Percentiles rank a stretch among this genome's conserved stretches.
Conservation (phyloP, 306 rosid species). For the Prunus armeniaca region DNA sequence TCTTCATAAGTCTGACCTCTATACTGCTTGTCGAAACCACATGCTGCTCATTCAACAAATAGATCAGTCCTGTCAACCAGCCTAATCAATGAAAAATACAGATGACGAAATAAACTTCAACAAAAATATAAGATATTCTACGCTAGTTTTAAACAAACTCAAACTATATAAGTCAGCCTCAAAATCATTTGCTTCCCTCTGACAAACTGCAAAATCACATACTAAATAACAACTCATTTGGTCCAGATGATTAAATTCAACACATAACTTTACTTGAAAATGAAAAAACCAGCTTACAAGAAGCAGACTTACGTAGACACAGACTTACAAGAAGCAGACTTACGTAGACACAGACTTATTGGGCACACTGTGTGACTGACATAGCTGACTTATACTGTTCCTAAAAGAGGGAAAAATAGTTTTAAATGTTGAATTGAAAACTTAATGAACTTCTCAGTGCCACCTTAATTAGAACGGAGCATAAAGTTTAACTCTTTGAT, state of each 20-base stretch:
- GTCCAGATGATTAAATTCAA: not conserved
- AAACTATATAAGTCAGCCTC: slow-evolving; percentile 1
- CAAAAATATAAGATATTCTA: slow-evolving; percentile 30
- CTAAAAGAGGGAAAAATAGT: too few species aligned
- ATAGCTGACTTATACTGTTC: not conserved
- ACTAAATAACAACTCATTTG: not conserved
- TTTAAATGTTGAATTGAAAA: not conserved
- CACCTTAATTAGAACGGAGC: not conserved
- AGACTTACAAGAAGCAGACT: not conserved
- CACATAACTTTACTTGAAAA: not conserved
- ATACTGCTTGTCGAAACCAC: slow-evolving; percentile 59
- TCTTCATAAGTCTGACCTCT: slow-evolving; percentile 51
- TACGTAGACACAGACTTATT: not conserved
- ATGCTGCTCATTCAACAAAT: slow-evolving; percentile 87
- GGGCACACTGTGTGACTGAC: not conserved
- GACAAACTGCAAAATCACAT: not conserved
- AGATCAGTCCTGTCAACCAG: slow-evolving; percentile 91
- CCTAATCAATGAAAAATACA: slow-evolving; percentile 74
- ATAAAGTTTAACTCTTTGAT: not conserved
- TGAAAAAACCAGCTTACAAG: not conserved
- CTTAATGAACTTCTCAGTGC: not conserved
- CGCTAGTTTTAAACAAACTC: slow-evolving; percentile 4
- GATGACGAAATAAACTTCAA: slow-evolving; percentile 56
- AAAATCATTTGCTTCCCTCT: slow-evolving; percentile 8
- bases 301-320: not conserved